Conservation (phyloP, 352 stramenopile genomes). For the Phytopythium boreale region DNA sequence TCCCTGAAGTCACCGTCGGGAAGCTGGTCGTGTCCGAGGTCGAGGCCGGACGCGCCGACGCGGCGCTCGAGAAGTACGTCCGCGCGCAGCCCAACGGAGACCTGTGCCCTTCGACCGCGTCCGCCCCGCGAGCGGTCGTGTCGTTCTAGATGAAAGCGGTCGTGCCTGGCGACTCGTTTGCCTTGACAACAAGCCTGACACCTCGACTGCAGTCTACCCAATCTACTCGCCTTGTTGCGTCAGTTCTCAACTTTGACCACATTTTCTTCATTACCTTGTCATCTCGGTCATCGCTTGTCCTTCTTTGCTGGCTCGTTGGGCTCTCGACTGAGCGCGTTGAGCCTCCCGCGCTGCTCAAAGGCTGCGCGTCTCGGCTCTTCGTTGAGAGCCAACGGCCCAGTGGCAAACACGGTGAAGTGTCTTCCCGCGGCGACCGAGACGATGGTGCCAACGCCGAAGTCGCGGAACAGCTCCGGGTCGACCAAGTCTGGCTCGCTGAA, state of each 20-base stretch:
- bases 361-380: slow-evolving; percentile 28
- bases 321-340: slow-evolving; percentile 30
- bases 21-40: slow-evolving; percentile 37
- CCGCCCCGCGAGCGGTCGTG: not conserved
- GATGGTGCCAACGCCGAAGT: slow-evolving; percentile 44
- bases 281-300: not conserved
- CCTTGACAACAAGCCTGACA: too few species aligned
- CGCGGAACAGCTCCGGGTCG: slow-evolving; percentile 18
- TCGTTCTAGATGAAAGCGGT: not conserved
- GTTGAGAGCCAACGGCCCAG: slow-evolving; percentile 36
- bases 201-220: too few species aligned
- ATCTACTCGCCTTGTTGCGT: too few species aligned
- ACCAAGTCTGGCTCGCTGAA: slow-evolving; percentile 52
- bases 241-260: not conserved
- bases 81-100: not conserved
- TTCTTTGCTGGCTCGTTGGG: not conserved
- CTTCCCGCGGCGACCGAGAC: slow-evolving; percentile 52
- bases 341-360: slow-evolving; percentile 40
- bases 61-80: slow-evolving; percentile 44
- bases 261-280: not conserved
- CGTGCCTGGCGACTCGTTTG: too few species aligned
- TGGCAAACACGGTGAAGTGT: slow-evolving; percentile 59
- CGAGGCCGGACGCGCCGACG: slow-evolving; percentile 48
- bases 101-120: not conserved
- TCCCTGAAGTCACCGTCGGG: slow-evolving; percentile 22